Conservation (phyloP, 2,329 filamentous ascomycete species). For the Aspergillus niger region DNA sequence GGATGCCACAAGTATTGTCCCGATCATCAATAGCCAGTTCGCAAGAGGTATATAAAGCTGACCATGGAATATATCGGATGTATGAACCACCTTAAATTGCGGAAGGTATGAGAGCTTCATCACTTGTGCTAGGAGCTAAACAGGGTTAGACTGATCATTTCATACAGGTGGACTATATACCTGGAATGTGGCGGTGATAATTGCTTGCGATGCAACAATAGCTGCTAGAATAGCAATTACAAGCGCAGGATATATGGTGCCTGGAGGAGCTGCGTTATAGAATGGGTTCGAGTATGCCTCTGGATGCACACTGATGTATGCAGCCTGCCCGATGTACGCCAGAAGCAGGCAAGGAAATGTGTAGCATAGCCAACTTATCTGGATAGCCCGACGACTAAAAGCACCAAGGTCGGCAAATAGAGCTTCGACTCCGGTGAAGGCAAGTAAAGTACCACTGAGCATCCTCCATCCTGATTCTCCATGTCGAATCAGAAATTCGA, state of each 20-base stretch:
- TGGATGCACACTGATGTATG: constrained; percentile 64
- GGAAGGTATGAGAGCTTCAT: constrained; percentile 76
- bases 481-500: constrained; percentile 53
- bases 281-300: constrained; percentile 72
- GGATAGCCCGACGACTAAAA: constrained; percentile 69
- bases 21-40: constrained; percentile 77
- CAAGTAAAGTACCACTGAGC: constrained; percentile 66
- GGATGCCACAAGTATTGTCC: constrained; percentile 71
- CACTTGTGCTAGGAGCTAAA: constrained; percentile 64
- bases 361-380: constrained; percentile 70
- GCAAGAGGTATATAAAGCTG: constrained; percentile 75
- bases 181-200: constrained; percentile 76
- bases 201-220: constrained; percentile 75
- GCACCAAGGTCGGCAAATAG: constrained; percentile 77
- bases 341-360: constrained; percentile 65
- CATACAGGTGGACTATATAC: constrained; percentile 31
- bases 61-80: constrained; percentile 68
- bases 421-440: constrained; percentile 78
- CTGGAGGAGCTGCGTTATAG: constrained; percentile 68
- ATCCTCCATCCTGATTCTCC: constrained; percentile 54
- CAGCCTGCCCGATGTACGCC: constrained; percentile 71
- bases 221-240: constrained; percentile 61
- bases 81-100: constrained; percentile 72
- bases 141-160: neutral
- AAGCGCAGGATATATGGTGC: constrained; percentile 68